Conservation (phyloP, 2,329 filamentous ascomycete species). For the Rhinocladiella mackenziei region DNA sequence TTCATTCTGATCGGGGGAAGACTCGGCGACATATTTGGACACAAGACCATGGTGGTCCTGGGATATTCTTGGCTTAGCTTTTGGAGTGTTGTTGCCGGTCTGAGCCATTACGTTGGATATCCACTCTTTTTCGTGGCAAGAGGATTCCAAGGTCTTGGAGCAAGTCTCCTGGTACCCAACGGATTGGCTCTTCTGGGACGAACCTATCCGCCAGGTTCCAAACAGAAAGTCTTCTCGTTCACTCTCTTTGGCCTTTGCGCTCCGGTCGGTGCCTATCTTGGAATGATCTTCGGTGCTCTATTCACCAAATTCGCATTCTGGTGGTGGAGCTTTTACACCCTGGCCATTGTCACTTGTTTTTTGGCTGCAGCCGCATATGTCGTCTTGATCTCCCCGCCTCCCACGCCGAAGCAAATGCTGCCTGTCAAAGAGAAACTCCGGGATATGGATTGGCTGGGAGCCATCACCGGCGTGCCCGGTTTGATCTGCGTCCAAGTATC, state of each 20-base stretch:
- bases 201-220: constrained; percentile 49
- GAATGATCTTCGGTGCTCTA: constrained; percentile 28
- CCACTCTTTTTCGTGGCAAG: constrained; percentile 39
- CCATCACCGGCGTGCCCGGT: constrained; percentile 46
- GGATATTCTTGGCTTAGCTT: constrained; percentile 40
- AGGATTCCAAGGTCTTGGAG: constrained; percentile 47
- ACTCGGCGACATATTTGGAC: constrained; percentile 44
- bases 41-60: constrained; percentile 41
- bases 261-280: constrained; percentile 41
- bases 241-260: constrained; percentile 43
- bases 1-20: constrained; percentile 45
- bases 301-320: constrained; percentile 38
- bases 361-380: constrained; percentile 34
- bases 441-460: constrained; percentile 35
- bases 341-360: constrained; percentile 36
- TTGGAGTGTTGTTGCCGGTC: constrained; percentile 41
- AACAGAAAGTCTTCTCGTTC: constrained; percentile 55
- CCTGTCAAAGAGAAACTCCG: constrained; percentile 31
- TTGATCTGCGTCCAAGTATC: constrained; percentile 60
- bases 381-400: constrained; percentile 36
- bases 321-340: constrained; percentile 45
- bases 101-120: constrained; percentile 36
- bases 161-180: constrained; percentile 58
- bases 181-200: constrained; percentile 57
- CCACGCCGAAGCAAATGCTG: constrained; percentile 25